These are phyloP conservation scores for Ganoderma sinense DNA, from an alignment of 1,284 basidiomycete species.

Conservation along the genomic window DNA sequence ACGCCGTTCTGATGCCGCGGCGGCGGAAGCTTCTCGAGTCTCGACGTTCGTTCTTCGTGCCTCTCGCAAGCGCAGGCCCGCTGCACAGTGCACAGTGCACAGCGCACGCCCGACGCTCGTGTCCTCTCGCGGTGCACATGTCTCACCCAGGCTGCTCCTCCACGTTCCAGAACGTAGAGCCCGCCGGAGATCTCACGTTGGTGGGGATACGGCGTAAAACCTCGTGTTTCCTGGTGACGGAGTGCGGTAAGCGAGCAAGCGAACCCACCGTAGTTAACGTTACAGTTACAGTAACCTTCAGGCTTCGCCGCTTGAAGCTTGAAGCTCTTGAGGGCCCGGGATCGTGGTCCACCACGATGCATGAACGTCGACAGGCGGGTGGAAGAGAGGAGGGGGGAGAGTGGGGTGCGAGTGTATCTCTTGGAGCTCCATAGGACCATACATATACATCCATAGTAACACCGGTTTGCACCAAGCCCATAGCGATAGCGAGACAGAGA, in stretches of 20 bases:
- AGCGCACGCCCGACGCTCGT: neutral
- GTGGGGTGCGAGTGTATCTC: slow-evolving; percentile 11
- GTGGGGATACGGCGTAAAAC: neutral
- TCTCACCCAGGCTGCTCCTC: neutral
- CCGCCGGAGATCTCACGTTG: neutral
- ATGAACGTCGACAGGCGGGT: too few species aligned
- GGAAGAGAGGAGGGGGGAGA: neutral
- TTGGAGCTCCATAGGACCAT: slow-evolving; percentile 28
- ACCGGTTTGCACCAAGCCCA: slow-evolving; percentile 24
- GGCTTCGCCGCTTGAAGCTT: neutral
- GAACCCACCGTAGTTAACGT: neutral
- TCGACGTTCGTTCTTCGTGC: neutral
- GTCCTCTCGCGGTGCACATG: neutral
- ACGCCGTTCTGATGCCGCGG: neutral
- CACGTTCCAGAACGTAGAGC: neutral
- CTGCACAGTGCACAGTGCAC: too few species aligned
- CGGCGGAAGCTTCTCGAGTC: neutral
- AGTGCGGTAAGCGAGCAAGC: neutral
- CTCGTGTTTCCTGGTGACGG: neutral
- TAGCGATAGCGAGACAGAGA: slow-evolving; percentile 10
- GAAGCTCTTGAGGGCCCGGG: too few species aligned
- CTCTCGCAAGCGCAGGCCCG: too few species aligned
- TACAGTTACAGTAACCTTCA: neutral
- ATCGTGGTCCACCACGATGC: too few species aligned
- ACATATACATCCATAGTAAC: slow-evolving; percentile 33